Evolutionary conservation across 2,329 filamentous ascomycete genomes (phyloP).

Genomic region (Colletotrichum cordylinicola): DNA sequence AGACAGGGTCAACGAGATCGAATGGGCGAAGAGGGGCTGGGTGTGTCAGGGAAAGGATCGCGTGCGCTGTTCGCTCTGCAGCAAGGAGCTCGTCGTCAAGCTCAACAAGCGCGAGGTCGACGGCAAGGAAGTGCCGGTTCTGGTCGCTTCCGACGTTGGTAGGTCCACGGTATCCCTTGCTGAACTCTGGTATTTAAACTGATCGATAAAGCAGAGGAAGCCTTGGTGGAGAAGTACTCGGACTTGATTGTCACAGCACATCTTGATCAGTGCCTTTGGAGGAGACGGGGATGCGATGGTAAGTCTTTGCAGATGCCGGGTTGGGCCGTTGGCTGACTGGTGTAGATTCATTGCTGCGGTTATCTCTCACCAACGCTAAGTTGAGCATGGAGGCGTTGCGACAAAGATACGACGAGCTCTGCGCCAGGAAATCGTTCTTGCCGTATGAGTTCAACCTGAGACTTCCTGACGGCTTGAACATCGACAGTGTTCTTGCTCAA

Average conservation of each 20-base stretch:
- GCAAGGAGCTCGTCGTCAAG: slow-evolving; percentile 83
- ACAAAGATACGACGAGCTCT: slow-evolving; percentile 70
- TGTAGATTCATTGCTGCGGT: slow-evolving; percentile 63
- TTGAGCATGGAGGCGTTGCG: slow-evolving; percentile 63
- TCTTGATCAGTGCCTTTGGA: slow-evolving; percentile 84
- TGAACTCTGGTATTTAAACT: background rate
- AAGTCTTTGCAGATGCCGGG: slow-evolving; percentile 20
- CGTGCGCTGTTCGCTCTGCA: slow-evolving; percentile 85
- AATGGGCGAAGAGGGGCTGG: slow-evolving; percentile 96
- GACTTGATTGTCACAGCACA: slow-evolving; percentile 78
- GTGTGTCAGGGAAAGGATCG: slow-evolving; percentile 82
- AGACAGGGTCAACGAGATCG: slow-evolving; percentile 82
- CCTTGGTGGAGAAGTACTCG: slow-evolving; percentile 77
- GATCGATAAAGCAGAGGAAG: slow-evolving; percentile 51
- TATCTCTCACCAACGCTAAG: slow-evolving; percentile 68
- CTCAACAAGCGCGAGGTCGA: slow-evolving; percentile 67
- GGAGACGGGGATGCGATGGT: slow-evolving; percentile 86
- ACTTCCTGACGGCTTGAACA: slow-evolving; percentile 56
- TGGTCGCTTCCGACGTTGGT: slow-evolving; percentile 66
- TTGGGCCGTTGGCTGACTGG: slow-evolving; percentile 16
- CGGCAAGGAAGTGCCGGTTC: slow-evolving; percentile 58
- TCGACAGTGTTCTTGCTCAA: slow-evolving; percentile 55
- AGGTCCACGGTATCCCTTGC: slow-evolving; percentile 14
- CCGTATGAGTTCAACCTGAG: slow-evolving; percentile 68
- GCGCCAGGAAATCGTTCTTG: slow-evolving; percentile 57